A percentile compares a stretch with the other conserved stretches of the same genome.
Evolutionary conservation across 2,329 filamentous ascomycete species (phyloP).

Genomic region (Geosmithia flava): DNA sequence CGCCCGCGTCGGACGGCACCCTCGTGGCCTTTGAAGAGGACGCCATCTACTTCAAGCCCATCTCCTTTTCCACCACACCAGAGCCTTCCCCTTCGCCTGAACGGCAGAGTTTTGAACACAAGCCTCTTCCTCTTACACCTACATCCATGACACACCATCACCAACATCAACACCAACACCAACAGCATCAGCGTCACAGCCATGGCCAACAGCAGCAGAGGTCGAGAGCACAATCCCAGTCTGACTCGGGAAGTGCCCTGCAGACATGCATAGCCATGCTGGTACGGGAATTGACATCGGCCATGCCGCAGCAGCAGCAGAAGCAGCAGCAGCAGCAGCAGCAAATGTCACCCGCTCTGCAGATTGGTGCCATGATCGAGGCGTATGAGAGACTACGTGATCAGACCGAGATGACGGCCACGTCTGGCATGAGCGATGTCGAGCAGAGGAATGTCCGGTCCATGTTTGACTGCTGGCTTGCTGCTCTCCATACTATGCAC

Average conservation of each 20-base stretch:
- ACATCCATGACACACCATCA: background rate
- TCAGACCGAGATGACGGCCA: constrained; percentile 20
- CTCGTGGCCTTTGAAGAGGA: constrained; percentile 34
- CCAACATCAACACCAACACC: constrained; percentile 1
- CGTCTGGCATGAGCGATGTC: constrained; percentile 13
- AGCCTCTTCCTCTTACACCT: constrained; percentile 1
- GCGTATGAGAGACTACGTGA: constrained; percentile 42
- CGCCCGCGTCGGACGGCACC: constrained; percentile 21
- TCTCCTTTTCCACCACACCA: constrained; percentile 18
- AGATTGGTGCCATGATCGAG: constrained; percentile 46
- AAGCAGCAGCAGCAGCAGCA: background rate
- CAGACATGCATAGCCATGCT: constrained; percentile 39
- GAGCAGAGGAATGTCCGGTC: constrained; percentile 14
- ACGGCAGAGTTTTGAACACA: constrained; percentile 1
- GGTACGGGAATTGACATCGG: constrained; percentile 33
- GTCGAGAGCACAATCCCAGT: constrained; percentile 1
- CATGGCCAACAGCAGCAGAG: background rate
- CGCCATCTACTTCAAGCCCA: constrained; percentile 31
- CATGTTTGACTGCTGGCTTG: constrained; percentile 39
- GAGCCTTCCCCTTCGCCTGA: background rate
- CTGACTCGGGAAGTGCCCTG: constrained; percentile 15
- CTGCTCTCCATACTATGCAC: constrained; percentile 29
- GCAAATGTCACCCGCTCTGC: constrained; percentile 19
- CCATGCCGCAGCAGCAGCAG: constrained; percentile 11
- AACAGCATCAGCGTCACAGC: too few relatives aligned